phyloP scores from a whole-genome alignment of 352 stramenopile genomes.

The Phytophthora hybrid region DNA sequence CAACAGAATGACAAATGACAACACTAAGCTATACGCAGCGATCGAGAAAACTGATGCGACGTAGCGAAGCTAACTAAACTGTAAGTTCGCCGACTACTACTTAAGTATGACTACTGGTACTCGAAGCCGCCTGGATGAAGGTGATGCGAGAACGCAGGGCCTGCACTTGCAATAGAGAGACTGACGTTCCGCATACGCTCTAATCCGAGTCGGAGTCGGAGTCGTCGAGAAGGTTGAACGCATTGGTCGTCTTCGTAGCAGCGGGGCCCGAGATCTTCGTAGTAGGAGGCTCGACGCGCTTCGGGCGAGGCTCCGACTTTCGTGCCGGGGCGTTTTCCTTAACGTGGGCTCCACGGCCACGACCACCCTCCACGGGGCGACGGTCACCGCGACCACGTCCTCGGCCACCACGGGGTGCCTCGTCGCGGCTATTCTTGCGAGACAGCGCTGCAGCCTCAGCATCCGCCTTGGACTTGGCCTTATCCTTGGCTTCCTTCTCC shows the following conservation, averaged over 20 bases:
- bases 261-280: slow-evolving; percentile 57
- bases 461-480: slow-evolving; percentile 36
- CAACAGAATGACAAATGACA: slow-evolving; percentile 22
- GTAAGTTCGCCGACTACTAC: slow-evolving; percentile 22
- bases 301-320: slow-evolving; percentile 60
- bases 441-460: slow-evolving; percentile 14
- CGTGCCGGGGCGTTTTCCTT: slow-evolving; percentile 43
- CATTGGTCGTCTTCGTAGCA: slow-evolving; percentile 75
- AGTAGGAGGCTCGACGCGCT: slow-evolving; percentile 58
- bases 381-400: slow-evolving; percentile 52
- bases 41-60: slow-evolving; percentile 38
- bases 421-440: slow-evolving; percentile 36
- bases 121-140: slow-evolving; percentile 21
- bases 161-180: slow-evolving; percentile 23
- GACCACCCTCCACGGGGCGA: slow-evolving; percentile 37
- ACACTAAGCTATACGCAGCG: slow-evolving; percentile 41
- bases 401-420: slow-evolving; percentile 40
- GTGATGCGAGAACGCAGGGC: slow-evolving; percentile 17
- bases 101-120: slow-evolving; percentile 38
- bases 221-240: slow-evolving; percentile 65
- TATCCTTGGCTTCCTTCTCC: slow-evolving; percentile 18
- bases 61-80: slow-evolving; percentile 33
- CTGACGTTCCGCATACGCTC: slow-evolving; percentile 24
- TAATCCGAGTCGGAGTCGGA: slow-evolving; percentile 81
- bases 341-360: slow-evolving; percentile 30